Percentiles rank a stretch among this genome's conserved stretches.
Evolutionary conservation across 495 filamentous ascomycete genomes (phyloP).

Genomic region (Trichocladium antarcticum): DNA sequence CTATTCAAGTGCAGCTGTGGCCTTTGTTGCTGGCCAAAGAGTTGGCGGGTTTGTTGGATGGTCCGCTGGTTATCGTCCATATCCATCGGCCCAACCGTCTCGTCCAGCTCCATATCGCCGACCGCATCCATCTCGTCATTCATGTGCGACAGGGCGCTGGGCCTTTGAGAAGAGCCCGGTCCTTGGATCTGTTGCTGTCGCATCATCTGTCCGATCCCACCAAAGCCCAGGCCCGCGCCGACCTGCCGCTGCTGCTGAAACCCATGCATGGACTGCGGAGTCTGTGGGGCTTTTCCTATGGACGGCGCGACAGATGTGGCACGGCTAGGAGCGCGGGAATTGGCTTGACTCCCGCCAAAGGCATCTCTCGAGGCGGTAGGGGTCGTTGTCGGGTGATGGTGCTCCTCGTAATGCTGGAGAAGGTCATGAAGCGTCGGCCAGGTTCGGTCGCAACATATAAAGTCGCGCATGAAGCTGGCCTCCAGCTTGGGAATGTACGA

Average conservation of each 20-base stretch:
- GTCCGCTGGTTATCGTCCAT: constrained; percentile 49
- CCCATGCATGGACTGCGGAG: constrained; percentile 25
- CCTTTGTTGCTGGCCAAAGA: constrained; percentile 65
- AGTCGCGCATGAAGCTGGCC: constrained; percentile 93
- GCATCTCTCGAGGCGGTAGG: constrained; percentile 20
- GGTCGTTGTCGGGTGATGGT: constrained; percentile 48
- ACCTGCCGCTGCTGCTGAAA: constrained; percentile 31
- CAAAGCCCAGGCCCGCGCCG: constrained; percentile 26
- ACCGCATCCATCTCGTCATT: constrained; percentile 73
- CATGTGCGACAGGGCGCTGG: constrained; percentile 28
- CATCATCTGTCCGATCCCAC: constrained; percentile 38
- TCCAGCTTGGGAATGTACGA: constrained; percentile 97
- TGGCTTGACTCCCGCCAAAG: constrained; percentile 17
- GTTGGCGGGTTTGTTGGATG: constrained; percentile 45
- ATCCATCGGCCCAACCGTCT: constrained; percentile 54
- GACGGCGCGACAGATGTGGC: constrained; percentile 20
- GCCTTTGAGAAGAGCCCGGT: constrained; percentile 20
- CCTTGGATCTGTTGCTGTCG: constrained; percentile 33
- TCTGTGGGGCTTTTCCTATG: constrained; percentile 13
- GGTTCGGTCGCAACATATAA: constrained; percentile 80
- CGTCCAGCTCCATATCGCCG: constrained; percentile 96
- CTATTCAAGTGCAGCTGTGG: constrained; percentile 63
- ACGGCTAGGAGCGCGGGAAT: constrained; percentile 16
- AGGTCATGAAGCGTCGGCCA: constrained; percentile 88
- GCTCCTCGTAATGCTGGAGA: constrained; percentile 91